These are phyloP conservation scores for Penicillium thymicola DNA, from an alignment of 2,329 filamentous ascomycete species.

Conservation along the genomic window DNA sequence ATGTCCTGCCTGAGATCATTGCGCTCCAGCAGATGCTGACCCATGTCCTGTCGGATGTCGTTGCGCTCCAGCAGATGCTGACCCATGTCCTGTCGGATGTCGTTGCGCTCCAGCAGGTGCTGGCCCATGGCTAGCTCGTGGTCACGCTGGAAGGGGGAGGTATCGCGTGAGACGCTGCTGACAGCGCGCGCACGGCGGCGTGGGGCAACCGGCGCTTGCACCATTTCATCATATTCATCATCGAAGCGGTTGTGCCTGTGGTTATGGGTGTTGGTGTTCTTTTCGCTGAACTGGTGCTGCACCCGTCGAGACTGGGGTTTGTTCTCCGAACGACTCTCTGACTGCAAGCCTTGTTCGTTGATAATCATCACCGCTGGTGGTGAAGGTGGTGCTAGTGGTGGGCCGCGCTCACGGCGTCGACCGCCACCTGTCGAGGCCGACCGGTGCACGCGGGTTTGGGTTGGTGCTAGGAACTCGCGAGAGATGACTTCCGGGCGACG, in stretches of 20 bases:
- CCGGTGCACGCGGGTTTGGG: conserved; percentile 28
- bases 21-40: conserved; percentile 34
- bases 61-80: conserved; percentile 35
- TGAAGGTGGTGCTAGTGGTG: not conserved
- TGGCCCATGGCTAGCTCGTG: conserved; percentile 35
- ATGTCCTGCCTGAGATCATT: conserved; percentile 35
- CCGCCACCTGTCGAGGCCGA: conserved; percentile 37
- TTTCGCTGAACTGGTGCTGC: conserved; percentile 19
- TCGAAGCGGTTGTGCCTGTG: conserved; percentile 18
- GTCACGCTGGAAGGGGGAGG: conserved; percentile 31
- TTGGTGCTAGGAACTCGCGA: conserved; percentile 25
- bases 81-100: conserved; percentile 30
- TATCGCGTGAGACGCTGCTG: conserved; percentile 25
- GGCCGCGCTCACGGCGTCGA: conserved; percentile 24
- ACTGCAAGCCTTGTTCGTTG: conserved; percentile 32
- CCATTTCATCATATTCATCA: conserved; percentile 23
- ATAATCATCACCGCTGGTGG: conserved; percentile 31
- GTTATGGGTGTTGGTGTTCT: not conserved
- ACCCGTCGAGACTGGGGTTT: conserved; percentile 26
- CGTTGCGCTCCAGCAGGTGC: conserved; percentile 33
- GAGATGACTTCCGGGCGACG: conserved; percentile 22
- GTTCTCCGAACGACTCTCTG: conserved; percentile 28
- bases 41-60: conserved; percentile 30
- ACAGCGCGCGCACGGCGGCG: conserved; percentile 21
- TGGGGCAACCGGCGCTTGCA: not conserved